Evolutionary conservation across 108 stramenopile species (phyloP), one percentile per base, ranked within the genome.

Genomic region (Nitzschia putrida): DNA sequence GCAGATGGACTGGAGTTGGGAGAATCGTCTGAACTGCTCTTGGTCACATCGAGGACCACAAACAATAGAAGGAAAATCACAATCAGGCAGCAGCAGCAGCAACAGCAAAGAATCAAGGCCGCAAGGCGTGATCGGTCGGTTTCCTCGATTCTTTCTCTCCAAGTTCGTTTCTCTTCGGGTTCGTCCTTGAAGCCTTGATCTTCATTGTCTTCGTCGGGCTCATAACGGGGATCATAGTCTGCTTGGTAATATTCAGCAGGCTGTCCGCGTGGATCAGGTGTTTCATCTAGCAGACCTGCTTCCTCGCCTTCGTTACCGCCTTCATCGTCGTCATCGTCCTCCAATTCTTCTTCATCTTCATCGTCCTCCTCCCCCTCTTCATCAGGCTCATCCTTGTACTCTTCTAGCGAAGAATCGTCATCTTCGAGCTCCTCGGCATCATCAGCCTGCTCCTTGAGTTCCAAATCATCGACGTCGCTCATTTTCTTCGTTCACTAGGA

Each of bases 191-290:
- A 63, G 0, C 23, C 44, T 18, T 21, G 16, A 2, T 22, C 54
- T n/a, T 21, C 61, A 3, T 2, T 26, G 3, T 59, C 58, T 3
- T 59, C 38, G 18, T 49, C 47, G 3, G 47, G 47, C 6, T 49
- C 47, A 18, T 49, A 49, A 4, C 29, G 29, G 18, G 54, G 54
- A 55, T 55, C 24, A 24, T 55, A 55, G 7, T 63, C 61, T 14
- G 61, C 20, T 22, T 63, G 61, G 37, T 63, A 63, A 10, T 63
- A 63, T 47, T 63, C 61, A 13, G 61, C 61, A 24, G 61, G 61
- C 23, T 45, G 42, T 45, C 61, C 61, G 1, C 58, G 58, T 2
- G 42, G 44, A 63, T 44, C 61, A 20, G 22, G 43, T 20, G 43
- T 43, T 13, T 44, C 18, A 4, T 63, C 61, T 4, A 21, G 43